Evolutionary conservation across 2,329 filamentous ascomycete species (phyloP), one percentile per base, ranked within the genome.

Genomic region (Sporothrix luriei): DNA sequence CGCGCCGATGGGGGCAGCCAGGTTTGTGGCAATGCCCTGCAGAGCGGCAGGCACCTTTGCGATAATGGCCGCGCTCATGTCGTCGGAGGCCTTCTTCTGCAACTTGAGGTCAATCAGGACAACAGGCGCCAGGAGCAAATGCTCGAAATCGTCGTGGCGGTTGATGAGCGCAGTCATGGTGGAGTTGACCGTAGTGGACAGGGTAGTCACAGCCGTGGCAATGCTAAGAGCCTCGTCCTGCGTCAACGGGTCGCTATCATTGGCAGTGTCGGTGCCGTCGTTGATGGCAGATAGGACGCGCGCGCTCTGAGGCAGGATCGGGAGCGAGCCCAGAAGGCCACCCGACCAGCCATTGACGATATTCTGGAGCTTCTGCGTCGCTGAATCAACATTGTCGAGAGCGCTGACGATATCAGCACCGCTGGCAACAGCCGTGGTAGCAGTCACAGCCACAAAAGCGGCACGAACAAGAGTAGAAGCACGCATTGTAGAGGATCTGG

Each of bases 101-200:
- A 78, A 70, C 69, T 80, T 73, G 33, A 86, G 73, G 70, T 80
- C 81, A 19, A 81, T 55, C 51, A 82, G 75, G 48, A 85, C 82
- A 48, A 82, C 73, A 0, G 82, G 81, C 61, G 76, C 78, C 48
- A 84, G 72, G 1, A 82, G 67, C 6, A 83, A 74, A 51, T 76
- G 75, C 72, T 83, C 79, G 70, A 85, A 85, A 71, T 82, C 80
- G 24, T 75, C 77, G 75, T 83, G 83, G 38, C 78, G 74, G 13
- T 70, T 73, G 70, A 82, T 76, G 26, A 84, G 74, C n/a, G 76
- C 76, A 9, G 75, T 72, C 40, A 84, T 76, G 4, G 80, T 80
- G 43, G 73, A 68, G 72, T 81, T 78, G 71, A 83, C 80, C n/a
- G 75, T 75, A 13, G 59, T 68, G 57, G 78, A 76, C 33, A 84